Evolutionary conservation across 352 stramenopile genomes (phyloP).

Genomic region (Phytophthora tentaculata): DNA sequence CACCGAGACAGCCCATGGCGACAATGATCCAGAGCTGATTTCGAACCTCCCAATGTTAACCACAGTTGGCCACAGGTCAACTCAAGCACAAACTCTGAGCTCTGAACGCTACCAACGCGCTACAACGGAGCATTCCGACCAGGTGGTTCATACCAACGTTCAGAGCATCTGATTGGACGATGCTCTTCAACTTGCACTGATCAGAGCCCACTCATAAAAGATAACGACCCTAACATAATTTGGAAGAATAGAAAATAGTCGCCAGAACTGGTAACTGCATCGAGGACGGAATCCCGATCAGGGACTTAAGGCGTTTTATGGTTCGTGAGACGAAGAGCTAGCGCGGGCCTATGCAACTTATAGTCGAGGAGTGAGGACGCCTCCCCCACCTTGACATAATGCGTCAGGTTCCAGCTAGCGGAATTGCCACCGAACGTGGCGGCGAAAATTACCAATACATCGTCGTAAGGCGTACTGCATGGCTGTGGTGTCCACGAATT

Average conservation of each 20-base stretch:
- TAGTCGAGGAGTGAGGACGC: neutral
- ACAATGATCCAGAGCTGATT: conserved; percentile 13
- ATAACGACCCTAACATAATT: conserved; percentile 16
- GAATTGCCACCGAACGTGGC: neutral
- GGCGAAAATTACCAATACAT: neutral
- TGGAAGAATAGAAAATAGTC: conserved; percentile 19
- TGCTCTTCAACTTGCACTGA: conserved; percentile 18
- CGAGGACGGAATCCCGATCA: neutral
- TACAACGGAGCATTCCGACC: neutral
- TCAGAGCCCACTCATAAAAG: conserved; percentile 10
- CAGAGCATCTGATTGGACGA: conserved; percentile 10
- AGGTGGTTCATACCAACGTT: conserved; percentile 1
- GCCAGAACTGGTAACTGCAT: neutral
- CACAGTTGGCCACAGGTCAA: conserved; percentile 27
- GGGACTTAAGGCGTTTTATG: neutral
- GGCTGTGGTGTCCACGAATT: neutral
- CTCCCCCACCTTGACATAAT: neutral
- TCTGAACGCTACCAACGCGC: conserved; percentile 8
- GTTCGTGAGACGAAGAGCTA: conserved; percentile 1
- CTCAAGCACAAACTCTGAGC: conserved; percentile 4
- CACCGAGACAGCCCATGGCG: conserved; percentile 36
- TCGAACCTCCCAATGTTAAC: conserved; percentile 7
- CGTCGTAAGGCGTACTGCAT: neutral
- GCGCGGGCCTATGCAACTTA: conserved; percentile 2
- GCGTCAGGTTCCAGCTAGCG: neutral